These are phyloP conservation scores for Stephanodiscus minutulus DNA, from an alignment of 108 stramenopile species.

Conservation along the genomic window DNA sequence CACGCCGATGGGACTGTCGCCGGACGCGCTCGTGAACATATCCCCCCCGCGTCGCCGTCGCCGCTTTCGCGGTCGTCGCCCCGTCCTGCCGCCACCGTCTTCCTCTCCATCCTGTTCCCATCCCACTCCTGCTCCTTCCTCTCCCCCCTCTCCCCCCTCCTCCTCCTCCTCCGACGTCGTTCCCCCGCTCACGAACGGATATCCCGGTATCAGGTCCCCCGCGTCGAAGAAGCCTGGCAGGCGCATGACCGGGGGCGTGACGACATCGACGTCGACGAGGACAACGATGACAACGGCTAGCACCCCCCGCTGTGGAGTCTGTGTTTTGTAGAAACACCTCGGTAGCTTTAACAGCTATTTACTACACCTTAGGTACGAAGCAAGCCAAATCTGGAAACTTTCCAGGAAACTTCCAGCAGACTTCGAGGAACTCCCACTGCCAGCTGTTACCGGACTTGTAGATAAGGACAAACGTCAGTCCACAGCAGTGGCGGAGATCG, in stretches of 20 bases:
- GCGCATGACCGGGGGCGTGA: conserved; percentile 52
- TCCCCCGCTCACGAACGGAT: conserved; percentile 41
- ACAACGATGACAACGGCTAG: too few species aligned
- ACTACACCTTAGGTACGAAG: too few species aligned
- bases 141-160: neutral
- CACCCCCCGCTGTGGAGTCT: too few species aligned
- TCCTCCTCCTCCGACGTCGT: conserved; percentile 14
- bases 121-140: neutral
- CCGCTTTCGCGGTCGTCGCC: neutral
- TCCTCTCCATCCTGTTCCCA: neutral
- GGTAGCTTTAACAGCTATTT: too few species aligned
- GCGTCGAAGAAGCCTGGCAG: conserved; percentile 46
- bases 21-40: conserved; percentile 16
- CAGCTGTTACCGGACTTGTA: too few species aligned
- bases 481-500: too few species aligned
- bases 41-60: neutral
- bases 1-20: conserved; percentile 44
- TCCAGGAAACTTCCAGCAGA: too few species aligned
- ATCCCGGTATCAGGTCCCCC: conserved; percentile 44
- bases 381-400: too few species aligned
- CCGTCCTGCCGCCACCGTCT: neutral
- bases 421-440: too few species aligned
- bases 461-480: too few species aligned
- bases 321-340: too few species aligned
- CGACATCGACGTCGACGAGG: too few species aligned